These are phyloP conservation scores for Rubroboletus pulcherrimus DNA, from an alignment of 768 basidiomycete species.

Conservation along the genomic window DNA sequence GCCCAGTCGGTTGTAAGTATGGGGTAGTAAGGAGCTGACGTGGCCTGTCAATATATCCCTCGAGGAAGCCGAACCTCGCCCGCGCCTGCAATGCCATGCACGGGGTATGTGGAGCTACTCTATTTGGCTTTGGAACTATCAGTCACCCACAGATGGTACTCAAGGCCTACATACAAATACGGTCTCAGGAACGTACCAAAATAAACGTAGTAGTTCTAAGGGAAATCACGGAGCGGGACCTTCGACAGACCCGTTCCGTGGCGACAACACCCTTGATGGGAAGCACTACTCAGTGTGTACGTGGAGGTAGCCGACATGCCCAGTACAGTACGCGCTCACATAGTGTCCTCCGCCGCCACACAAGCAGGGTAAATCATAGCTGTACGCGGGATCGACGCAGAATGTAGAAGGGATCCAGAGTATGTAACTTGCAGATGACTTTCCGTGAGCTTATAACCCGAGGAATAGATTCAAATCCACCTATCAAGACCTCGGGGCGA, in stretches of 20 bases:
- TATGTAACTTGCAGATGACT: neutral
- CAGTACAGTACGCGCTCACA: neutral
- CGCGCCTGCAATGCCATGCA: too few species aligned
- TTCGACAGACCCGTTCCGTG: neutral
- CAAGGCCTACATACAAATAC: neutral
- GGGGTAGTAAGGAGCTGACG: neutral
- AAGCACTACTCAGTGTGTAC: neutral
- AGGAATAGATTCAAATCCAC: neutral
- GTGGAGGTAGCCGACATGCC: neutral
- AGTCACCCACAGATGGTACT: neutral
- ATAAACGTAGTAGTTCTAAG: neutral
- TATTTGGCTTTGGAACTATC: neutral
- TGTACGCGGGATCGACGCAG: constrained; percentile 6
- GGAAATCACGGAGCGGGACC: neutral
- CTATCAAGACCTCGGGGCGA: too few species aligned
- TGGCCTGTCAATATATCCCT: neutral
- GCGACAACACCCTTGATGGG: neutral
- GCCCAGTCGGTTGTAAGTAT: neutral
- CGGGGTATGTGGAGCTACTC: neutral
- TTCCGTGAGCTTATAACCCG: neutral
- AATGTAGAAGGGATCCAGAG: neutral
- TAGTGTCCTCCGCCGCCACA: neutral
- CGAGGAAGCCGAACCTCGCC: neutral
- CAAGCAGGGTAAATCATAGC: neutral
- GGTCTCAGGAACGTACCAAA: neutral